Conservation (phyloP, 306 rosid species). For the Lathyrus oleraceus region DNA sequence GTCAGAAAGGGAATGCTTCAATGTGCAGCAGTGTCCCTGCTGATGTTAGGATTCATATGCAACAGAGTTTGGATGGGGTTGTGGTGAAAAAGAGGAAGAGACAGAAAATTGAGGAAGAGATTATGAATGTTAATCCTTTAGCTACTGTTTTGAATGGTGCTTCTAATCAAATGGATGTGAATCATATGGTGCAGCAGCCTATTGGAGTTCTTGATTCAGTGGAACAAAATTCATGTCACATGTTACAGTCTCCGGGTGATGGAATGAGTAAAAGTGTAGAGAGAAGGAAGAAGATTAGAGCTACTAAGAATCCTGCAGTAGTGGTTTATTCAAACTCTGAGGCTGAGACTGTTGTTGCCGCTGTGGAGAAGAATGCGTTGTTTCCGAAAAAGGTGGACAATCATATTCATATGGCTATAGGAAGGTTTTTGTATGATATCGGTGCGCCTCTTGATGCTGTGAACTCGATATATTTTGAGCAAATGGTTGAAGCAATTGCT, state of each 20-base stretch:
- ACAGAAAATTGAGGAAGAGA: conserved; percentile 81
- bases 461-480: conserved; percentile 72
- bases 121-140: conserved; percentile 54
- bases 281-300: conserved; percentile 71
- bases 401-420: conserved; percentile 72
- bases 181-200: conserved; percentile 39
- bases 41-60: conserved; percentile 76
- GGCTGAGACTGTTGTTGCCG: conserved; percentile 41
- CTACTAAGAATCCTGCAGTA: conserved; percentile 39
- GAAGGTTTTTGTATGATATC: conserved; percentile 79
- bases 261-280: conserved; percentile 45
- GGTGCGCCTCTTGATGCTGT: conserved; percentile 86
- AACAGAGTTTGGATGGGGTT: conserved; percentile 77
- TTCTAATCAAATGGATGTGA: conserved; percentile 50
- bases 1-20: conserved; percentile 89
- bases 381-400: conserved; percentile 44
- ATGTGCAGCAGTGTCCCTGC: conserved; percentile 72
- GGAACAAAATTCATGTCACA: conserved; percentile 45
- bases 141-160: conserved; percentile 40
- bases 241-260: conserved; percentile 48
- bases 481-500: conserved; percentile 82
- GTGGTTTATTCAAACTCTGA: conserved; percentile 42
- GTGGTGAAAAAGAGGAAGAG: conserved; percentile 79
- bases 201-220: conserved; percentile 41
- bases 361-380: conserved; percentile 38